Evolutionary conservation across 495 filamentous ascomycete genomes (phyloP).

Genomic region (Penicillium malachiteum): DNA sequence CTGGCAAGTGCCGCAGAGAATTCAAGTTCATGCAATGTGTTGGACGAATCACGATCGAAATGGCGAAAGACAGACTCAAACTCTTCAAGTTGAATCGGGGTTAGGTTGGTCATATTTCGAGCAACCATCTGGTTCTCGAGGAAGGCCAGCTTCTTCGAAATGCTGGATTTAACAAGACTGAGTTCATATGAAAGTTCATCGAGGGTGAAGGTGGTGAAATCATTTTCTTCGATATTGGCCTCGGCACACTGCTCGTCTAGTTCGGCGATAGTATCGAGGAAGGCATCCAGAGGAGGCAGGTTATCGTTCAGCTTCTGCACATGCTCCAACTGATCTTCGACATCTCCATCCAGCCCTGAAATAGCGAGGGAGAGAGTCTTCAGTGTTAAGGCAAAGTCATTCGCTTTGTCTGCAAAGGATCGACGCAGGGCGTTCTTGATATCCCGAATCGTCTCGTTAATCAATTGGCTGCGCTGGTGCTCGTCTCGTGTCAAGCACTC

Average conservation of each 20-base stretch:
- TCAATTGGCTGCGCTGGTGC: conserved; percentile 81
- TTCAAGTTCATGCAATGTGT: conserved; percentile 89
- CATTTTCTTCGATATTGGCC: conserved; percentile 98
- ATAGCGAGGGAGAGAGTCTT: conserved; percentile 92
- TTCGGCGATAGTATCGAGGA: conserved; percentile 76
- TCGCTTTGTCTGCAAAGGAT: conserved; percentile 92
- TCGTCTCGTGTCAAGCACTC: conserved; percentile 72
- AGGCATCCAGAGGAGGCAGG: conserved; percentile 82
- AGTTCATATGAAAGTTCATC: conserved; percentile 95
- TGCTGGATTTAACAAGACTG: conserved; percentile 81
- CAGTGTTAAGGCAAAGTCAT: conserved; percentile 91
- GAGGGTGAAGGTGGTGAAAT: conserved; percentile 96
- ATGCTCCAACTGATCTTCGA: conserved; percentile 88
- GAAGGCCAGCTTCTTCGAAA: conserved; percentile 93
- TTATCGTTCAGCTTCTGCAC: conserved; percentile 77
- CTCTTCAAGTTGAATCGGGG: conserved; percentile 95
- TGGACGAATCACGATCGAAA: conserved; percentile 91
- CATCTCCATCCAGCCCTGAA: conserved; percentile 89
- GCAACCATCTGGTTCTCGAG: conserved; percentile 97
- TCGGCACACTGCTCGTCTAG: conserved; percentile 87
- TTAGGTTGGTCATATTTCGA: conserved; percentile 97
- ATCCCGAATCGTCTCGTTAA: conserved; percentile 97
- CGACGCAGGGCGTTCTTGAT: conserved; percentile 94
- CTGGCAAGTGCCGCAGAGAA: conserved; percentile 93
- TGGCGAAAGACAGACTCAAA: conserved; percentile 97